A percentile compares a stretch with the other conserved stretches of the same genome.
These are phyloP conservation scores for Pythium sukuiense DNA, from an alignment of 352 stramenopile genomes.

Conservation along the genomic window DNA sequence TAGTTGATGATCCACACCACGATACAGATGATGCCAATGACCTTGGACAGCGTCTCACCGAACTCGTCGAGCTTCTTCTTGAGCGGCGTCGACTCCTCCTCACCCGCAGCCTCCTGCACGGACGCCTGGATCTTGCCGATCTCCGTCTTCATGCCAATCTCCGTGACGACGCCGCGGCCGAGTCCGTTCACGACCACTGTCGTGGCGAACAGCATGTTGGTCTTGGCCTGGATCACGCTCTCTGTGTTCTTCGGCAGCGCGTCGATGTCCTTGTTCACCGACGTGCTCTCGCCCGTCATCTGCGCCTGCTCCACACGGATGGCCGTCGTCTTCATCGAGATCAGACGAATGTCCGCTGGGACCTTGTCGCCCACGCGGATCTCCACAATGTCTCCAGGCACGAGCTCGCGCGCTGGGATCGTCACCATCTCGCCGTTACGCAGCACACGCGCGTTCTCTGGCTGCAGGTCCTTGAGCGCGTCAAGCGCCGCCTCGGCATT, in stretches of 20 bases:
- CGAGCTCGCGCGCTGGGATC: conserved; percentile 89
- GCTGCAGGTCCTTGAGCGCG: conserved; percentile 95
- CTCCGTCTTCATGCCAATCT: conserved; percentile 98
- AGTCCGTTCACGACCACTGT: conserved; percentile 97
- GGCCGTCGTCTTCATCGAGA: conserved; percentile 94
- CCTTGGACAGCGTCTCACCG: conserved; percentile 93
- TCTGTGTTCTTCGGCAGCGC: conserved; percentile 63
- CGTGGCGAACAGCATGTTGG: conserved; percentile 97
- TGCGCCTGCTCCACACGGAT: conserved; percentile 95
- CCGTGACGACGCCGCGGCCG: conserved; percentile 91
- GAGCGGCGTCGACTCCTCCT: conserved; percentile 96
- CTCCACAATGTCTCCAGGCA: conserved; percentile 97
- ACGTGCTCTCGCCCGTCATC: conserved; percentile 96
- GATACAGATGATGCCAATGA: conserved; percentile 98
- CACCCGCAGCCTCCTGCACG: conserved; percentile 92
- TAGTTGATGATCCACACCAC: conserved; percentile 97
- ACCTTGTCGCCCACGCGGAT: conserved; percentile 97
- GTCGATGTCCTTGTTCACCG: conserved; percentile 92
- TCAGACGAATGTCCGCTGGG: conserved; percentile 94
- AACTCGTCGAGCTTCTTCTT: conserved; percentile 99
- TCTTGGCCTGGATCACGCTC: conserved; percentile 90
- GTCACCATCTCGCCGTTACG: conserved; percentile 84
- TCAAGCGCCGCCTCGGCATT: conserved; percentile 94
- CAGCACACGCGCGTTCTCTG: conserved; percentile 88
- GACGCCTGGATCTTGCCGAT: conserved; percentile 97